Conservation (phyloP, 768 basidiomycete species). For the Tricholoma bakamatsutake region DNA sequence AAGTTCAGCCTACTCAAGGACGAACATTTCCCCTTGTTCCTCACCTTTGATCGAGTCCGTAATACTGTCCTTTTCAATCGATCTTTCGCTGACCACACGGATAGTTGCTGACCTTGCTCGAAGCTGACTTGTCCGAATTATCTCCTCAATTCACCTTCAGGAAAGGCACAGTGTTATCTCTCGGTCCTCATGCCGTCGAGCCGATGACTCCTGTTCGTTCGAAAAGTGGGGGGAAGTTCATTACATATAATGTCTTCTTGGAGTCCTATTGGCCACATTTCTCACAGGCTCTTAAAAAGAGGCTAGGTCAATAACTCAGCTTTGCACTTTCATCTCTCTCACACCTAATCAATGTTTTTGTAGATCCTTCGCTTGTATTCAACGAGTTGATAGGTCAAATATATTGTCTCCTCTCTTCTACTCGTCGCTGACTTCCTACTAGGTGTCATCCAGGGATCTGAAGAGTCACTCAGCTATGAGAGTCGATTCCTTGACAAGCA, state of each 20-base stretch:
- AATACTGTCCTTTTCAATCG: not conserved
- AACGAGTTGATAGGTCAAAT: conserved; percentile 58
- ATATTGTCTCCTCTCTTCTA: not conserved
- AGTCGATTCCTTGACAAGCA: conserved; percentile 35
- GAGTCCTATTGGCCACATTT: conserved; percentile 56
- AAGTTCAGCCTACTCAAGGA: not conserved
- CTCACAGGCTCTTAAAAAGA: conserved; percentile 42
- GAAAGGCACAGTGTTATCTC: not conserved
- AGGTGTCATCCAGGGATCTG: conserved; percentile 70
- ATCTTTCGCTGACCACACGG: not conserved
- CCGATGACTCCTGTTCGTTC: conserved; percentile 26
- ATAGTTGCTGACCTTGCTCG: not conserved
- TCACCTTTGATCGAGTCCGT: conserved; percentile 2
- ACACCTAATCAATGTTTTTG: not conserved
- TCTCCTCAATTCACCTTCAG: not conserved
- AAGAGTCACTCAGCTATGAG: conserved; percentile 33
- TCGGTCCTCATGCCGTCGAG: not conserved
- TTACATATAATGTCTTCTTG: conserved; percentile 28
- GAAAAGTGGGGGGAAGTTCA: not conserved
- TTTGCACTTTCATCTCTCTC: not conserved
- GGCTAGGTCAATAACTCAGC: conserved; percentile 36
- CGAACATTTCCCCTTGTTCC: not conserved
- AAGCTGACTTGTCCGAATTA: not conserved
- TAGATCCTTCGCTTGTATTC: conserved; percentile 60
- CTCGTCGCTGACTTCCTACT: not conserved